Evolutionary conservation across 805 yeast species (phyloP), one percentile per base, ranked within the genome.

Genomic region (Yamadazyma phyllophila): DNA sequence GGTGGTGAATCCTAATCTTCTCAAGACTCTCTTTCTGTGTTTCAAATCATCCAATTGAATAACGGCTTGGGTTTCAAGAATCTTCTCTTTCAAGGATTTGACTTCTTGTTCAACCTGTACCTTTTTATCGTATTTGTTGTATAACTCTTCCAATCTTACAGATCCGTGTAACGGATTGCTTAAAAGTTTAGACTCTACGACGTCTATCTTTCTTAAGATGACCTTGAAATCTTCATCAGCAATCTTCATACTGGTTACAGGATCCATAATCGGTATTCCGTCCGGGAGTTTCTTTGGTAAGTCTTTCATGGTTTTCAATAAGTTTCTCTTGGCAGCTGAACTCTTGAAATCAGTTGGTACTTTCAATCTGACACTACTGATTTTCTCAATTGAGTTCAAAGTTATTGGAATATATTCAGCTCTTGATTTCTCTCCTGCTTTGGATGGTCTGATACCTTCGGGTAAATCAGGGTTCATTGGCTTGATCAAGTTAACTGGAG

Each of bases 1-100:
- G 2, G 95, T 84, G 34, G 91, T 84, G 69, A 94, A 94, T 0
- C 94, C 97, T 32, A 94, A 77, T 60, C 97, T 81, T 64, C 98
- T 82, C 56, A 94, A 72, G 1, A 95, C 98, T 58, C 98, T 78
- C 65, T 90, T 92, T 58, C 99, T 84, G 61, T 88, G 88, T 63
- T 87, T 89, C 60, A 94, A 76, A 63, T 94, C 98, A 61, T 94
- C 98, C 59, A 94, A 72, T 66, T 94, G 99, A 54, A 92, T 83
- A 13, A 94, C 90, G 0, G 97, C 86, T 60, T 88, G 90, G 0
- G 96, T 94, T 48, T 89, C 92, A 36, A 74, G 68, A 33, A 92
- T 85, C 60, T 86, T 82, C 24, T 76, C 77, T 54, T 81, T 81
- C 32, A 85, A 62, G 4, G 66, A 66, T 54, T 81, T 81, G 42